These are phyloP conservation scores for Myxozyma mucilagina DNA, from an alignment of 805 yeast species.

Conservation along the genomic window DNA sequence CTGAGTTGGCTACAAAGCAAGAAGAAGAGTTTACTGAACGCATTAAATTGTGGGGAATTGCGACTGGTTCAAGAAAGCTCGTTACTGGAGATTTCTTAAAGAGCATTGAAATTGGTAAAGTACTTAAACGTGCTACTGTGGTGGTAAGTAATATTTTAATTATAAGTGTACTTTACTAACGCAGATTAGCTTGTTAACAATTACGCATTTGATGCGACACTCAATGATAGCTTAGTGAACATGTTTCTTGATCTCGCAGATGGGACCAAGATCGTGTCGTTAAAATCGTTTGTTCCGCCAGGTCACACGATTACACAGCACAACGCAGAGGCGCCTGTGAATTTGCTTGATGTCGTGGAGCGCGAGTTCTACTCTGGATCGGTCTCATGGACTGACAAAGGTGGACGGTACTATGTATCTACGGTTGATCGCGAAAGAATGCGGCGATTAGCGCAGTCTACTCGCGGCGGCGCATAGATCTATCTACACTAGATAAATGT, in stretches of 20 bases:
- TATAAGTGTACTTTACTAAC: not conserved
- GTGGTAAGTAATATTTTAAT: constrained; percentile 38
- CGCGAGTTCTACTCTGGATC: constrained; percentile 65
- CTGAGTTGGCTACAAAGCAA: constrained; percentile 64
- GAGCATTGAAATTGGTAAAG: constrained; percentile 55
- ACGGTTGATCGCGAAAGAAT: constrained; percentile 51
- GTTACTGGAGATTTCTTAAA: constrained; percentile 72
- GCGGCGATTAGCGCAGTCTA: constrained; percentile 13
- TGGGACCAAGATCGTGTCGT: constrained; percentile 76
- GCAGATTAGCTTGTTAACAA: constrained; percentile 61
- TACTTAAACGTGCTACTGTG: constrained; percentile 65
- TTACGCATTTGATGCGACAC: constrained; percentile 74
- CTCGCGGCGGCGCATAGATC: constrained; percentile 16
- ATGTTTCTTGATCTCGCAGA: constrained; percentile 63
- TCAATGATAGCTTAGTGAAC: constrained; percentile 67
- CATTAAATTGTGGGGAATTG: constrained; percentile 63
- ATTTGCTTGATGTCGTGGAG: constrained; percentile 62
- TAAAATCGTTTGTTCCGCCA: constrained; percentile 76
- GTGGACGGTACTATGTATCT: constrained; percentile 75
- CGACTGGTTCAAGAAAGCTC: constrained; percentile 55
- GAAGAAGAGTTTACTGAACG: constrained; percentile 57
- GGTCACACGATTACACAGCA: constrained; percentile 64
- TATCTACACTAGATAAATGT: constrained; percentile 10
- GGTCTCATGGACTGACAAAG: constrained; percentile 85
- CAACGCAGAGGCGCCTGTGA: constrained; percentile 58